Conservation (phyloP, 805 yeast genomes). For the Pichia eremophila region DNA sequence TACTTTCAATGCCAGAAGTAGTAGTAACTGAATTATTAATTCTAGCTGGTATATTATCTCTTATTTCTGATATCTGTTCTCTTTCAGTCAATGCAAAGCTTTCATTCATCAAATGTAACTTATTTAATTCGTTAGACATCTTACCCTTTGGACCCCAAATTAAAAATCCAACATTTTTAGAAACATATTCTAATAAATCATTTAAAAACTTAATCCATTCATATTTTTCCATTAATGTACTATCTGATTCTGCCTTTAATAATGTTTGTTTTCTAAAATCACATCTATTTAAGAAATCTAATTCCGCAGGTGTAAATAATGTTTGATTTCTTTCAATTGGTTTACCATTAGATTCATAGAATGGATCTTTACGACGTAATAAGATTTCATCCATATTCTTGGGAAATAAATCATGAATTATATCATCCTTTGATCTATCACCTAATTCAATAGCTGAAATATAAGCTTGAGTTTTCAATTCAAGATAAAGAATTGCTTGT, state of each 20-base stretch:
- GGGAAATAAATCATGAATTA: constrained; percentile 72
- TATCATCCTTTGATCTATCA: constrained; percentile 52
- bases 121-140: constrained; percentile 19
- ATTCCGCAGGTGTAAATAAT: constrained; percentile 61
- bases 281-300: constrained; percentile 71
- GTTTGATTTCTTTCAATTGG: constrained; percentile 22
- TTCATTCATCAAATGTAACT: constrained; percentile 1
- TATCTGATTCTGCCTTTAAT: constrained; percentile 35
- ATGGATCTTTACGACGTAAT: constrained; percentile 30
- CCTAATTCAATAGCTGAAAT: constrained; percentile 73
- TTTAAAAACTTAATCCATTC: constrained; percentile 81
- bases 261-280: constrained; percentile 58
- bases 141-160: constrained; percentile 52
- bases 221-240: constrained; percentile 57
- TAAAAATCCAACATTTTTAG: constrained; percentile 61
- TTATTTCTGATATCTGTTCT: background rate
- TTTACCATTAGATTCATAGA: constrained; percentile 8
- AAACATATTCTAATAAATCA: constrained; percentile 68
- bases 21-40: background rate
- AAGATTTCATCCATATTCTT: constrained; percentile 43
- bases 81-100: background rate
- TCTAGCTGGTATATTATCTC: background rate
- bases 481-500: constrained; percentile 72
- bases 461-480: constrained; percentile 90
- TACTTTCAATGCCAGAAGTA: background rate